phyloP scores from a whole-genome alignment of 2,329 filamentous ascomycete species.

The Huntiella omanensis region DNA sequence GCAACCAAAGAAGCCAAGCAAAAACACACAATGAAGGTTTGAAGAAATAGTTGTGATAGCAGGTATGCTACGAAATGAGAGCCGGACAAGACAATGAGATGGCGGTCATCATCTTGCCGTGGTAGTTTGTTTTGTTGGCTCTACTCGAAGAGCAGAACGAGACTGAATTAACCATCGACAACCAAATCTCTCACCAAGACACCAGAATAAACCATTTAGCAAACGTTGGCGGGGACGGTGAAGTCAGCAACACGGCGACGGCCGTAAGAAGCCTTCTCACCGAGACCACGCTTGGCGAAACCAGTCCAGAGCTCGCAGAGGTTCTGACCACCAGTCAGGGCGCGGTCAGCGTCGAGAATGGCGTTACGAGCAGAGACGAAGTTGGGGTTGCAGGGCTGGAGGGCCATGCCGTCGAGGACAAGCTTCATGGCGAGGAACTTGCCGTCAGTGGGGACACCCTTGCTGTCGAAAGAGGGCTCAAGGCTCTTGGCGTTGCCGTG shows the following conservation, averaged over 20 bases:
- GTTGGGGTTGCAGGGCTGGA: slow-evolving; percentile 37
- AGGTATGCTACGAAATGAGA: too few relatives aligned
- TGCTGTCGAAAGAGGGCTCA: slow-evolving; percentile 22
- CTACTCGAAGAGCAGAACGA: too few relatives aligned
- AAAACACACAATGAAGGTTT: too few relatives aligned
- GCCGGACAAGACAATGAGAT: too few relatives aligned
- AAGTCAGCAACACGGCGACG: slow-evolving; percentile 18
- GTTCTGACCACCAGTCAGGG: slow-evolving; percentile 31
- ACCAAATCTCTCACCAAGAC: too few relatives aligned
- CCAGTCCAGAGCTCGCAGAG: slow-evolving; percentile 32
- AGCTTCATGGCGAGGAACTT: slow-evolving; percentile 33
- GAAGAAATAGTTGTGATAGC: too few relatives aligned
- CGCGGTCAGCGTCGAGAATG: slow-evolving; percentile 34
- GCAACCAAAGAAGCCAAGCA: too few relatives aligned
- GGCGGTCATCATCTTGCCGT: too few relatives aligned
- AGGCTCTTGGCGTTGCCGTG: slow-evolving; percentile 28
- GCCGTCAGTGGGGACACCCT: slow-evolving; percentile 32
- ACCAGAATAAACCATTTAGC: slow-evolving; percentile 9
- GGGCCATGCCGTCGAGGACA: slow-evolving; percentile 30
- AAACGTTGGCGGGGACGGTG: slow-evolving; percentile 14
- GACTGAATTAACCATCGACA: too few relatives aligned
- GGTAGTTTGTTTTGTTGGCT: too few relatives aligned
- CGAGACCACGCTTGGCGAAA: slow-evolving; percentile 39
- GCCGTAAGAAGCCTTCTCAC: slow-evolving; percentile 19
- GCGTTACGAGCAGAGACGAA: slow-evolving; percentile 34